phyloP scores from a whole-genome alignment of 805 yeast genomes.

The Scheffersomyces ergatensis region DNA sequence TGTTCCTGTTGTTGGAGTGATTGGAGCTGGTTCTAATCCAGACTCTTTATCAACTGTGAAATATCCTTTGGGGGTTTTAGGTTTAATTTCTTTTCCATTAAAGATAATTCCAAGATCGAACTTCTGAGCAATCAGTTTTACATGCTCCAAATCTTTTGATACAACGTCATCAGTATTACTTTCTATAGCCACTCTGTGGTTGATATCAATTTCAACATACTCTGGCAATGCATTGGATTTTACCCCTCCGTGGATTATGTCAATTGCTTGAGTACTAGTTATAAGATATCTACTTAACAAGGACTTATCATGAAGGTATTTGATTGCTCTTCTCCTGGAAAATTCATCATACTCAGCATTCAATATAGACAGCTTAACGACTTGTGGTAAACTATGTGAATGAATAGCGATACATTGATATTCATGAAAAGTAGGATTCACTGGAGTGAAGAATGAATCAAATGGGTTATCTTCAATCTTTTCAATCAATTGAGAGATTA shows the following conservation, averaged over 20 bases:
- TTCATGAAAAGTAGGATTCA: slow-evolving; percentile 58
- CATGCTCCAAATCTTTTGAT: slow-evolving; percentile 10
- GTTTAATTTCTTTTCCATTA: slow-evolving; percentile 8
- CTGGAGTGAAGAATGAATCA: slow-evolving; percentile 40
- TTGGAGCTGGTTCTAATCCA: slow-evolving; percentile 43
- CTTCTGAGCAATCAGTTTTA: slow-evolving; percentile 23
- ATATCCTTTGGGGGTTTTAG: slow-evolving; percentile 10
- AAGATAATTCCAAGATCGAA: slow-evolving; percentile 21
- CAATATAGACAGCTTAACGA: slow-evolving; percentile 24
- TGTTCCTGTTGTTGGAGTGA: slow-evolving; percentile 39
- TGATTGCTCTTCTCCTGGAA: slow-evolving; percentile 22
- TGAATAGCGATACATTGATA: slow-evolving; percentile 66
- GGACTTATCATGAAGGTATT: slow-evolving; percentile 11
- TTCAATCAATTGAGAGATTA: slow-evolving; percentile 57
- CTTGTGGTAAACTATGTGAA: slow-evolving; percentile 20
- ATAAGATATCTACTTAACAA: slow-evolving; percentile 27
- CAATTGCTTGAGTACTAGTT: slow-evolving; percentile 48
- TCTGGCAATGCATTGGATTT: slow-evolving; percentile 44
- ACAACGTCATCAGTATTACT: slow-evolving; percentile 23
- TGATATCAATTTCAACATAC: slow-evolving; percentile 22
- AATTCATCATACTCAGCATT: slow-evolving; percentile 30
- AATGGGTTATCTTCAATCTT: slow-evolving; percentile 58
- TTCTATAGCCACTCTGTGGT: slow-evolving; percentile 36
- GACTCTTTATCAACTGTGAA: slow-evolving; percentile 12
- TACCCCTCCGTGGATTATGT: slow-evolving; percentile 46